Evolutionary conservation across 192 early-diverging fungal genomes (phyloP), one percentile per base, ranked within the genome.

Genomic region (Gryganskiella cystojenkinii): DNA sequence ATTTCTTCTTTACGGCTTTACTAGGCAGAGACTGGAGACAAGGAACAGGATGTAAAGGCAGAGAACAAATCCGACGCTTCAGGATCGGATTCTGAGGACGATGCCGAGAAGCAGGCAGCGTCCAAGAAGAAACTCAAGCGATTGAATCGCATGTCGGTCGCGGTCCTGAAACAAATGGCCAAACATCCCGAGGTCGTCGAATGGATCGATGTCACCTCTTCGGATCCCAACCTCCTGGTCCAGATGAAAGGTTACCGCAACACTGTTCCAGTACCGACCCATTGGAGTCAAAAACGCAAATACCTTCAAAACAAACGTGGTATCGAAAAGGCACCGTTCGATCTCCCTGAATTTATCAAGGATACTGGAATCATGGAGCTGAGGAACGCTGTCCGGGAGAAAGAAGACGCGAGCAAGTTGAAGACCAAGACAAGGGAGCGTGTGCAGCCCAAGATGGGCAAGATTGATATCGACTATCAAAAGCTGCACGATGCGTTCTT

Each of bases 401-500:
- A 95, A 71, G 94, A 94, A 62, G 96, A 95, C 42, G 91, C 89
- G 0, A 78, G 85, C 40, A 90, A 87, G 40, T 81, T 95, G 11
- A 96, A 96, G 79, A 82, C 87, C 17, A 96, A 94, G 73, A 95
- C 91, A 11, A 87, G 95, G 33, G 96, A 97, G 65, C 81, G 93
- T 20, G 85, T 92, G 13, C 93, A 94, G 58, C 96, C 98, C 20
- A 98, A 96, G 80, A 96, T 99, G 95, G 95, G 96, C 61, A 95
- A 94, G 78, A 81, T 98, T 31, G 95, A 95, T 49, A 91, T 99
- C 71, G 98, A 99, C 73, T 99, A 99, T 70, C 95, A 98, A 70
- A 97, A 97, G 60, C 83, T 99, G 42, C 95, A 98, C 64, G 97
- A 97, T 79, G 98, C 98, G 1, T 99, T 99, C 70, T 99, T 98